These are phyloP conservation scores for Phaffomyces antillensis DNA, from an alignment of 805 yeast species.

Conservation along the genomic window DNA sequence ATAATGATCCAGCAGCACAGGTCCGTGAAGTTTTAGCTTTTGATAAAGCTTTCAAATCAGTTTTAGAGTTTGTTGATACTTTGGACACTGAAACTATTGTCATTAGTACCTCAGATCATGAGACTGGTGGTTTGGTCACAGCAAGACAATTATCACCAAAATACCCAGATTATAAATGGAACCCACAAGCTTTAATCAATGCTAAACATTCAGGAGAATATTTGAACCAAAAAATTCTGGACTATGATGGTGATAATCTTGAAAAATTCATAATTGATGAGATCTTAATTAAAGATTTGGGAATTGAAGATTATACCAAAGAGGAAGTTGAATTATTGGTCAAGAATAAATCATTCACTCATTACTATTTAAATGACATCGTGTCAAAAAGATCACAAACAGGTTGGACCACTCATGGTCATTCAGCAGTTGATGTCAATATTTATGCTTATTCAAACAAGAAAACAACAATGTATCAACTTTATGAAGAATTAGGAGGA, in stretches of 20 bases:
- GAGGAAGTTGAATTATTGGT: constrained; percentile 46
- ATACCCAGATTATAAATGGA: constrained; percentile 88
- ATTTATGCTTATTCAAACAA: constrained; percentile 74
- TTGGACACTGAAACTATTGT: constrained; percentile 71
- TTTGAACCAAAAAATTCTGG: constrained; percentile 40
- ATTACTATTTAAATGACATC: constrained; percentile 56
- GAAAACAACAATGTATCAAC: constrained; percentile 31
- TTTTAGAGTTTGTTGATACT: constrained; percentile 57
- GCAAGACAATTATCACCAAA: constrained; percentile 63
- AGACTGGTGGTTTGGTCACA: constrained; percentile 89
- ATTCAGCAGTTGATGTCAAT: constrained; percentile 92
- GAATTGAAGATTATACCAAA: constrained; percentile 48
- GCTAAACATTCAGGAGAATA: constrained; percentile 76
- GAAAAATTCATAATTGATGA: constrained; percentile 42
- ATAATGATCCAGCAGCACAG: constrained; percentile 91
- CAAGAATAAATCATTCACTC: constrained; percentile 25
- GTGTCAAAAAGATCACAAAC: constrained; percentile 77
- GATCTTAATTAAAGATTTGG: constrained; percentile 57
- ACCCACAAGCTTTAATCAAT: constrained; percentile 65
- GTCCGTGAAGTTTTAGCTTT: constrained; percentile 86
- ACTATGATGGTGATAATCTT: constrained; percentile 28
- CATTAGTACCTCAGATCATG: constrained; percentile 87
- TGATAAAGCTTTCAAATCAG: constrained; percentile 75
- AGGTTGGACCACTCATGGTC: constrained; percentile 98
- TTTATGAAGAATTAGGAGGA: constrained; percentile 53